phyloP scores from a whole-genome alignment of 768 basidiomycete genomes.

The Russula dissimulans region DNA sequence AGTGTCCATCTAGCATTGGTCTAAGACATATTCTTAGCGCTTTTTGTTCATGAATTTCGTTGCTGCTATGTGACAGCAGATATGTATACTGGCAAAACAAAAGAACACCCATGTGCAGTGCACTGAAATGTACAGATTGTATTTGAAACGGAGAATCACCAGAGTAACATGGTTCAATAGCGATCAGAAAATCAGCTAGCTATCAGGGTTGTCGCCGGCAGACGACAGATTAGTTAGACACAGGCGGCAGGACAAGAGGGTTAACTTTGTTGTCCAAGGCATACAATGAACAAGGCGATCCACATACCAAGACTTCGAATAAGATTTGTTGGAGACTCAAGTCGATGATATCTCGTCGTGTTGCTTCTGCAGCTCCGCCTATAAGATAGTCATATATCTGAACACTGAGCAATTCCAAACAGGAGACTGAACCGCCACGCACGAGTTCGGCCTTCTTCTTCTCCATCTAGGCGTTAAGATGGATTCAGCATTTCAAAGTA shows the following conservation, averaged over 20 bases:
- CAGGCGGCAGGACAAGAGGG: neutral
- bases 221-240: neutral
- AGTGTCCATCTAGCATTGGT: neutral
- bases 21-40: neutral
- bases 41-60: neutral
- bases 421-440: conserved; percentile 5
- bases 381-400: neutral
- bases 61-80: neutral
- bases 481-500: neutral
- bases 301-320: neutral
- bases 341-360: conserved; percentile 17
- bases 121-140: neutral
- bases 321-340: neutral
- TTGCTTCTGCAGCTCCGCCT: conserved; percentile 28
- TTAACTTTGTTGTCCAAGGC: neutral
- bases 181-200: neutral
- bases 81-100: neutral
- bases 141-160: neutral
- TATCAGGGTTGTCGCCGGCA: neutral
- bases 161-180: neutral
- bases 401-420: neutral
- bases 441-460: conserved; percentile 28
- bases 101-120: neutral
- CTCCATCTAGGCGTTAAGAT: conserved; percentile 21
- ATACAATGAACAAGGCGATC: neutral